These are phyloP conservation scores for Elsinoe arachidis DNA, from an alignment of 2,329 filamentous ascomycete species.

Conservation along the genomic window DNA sequence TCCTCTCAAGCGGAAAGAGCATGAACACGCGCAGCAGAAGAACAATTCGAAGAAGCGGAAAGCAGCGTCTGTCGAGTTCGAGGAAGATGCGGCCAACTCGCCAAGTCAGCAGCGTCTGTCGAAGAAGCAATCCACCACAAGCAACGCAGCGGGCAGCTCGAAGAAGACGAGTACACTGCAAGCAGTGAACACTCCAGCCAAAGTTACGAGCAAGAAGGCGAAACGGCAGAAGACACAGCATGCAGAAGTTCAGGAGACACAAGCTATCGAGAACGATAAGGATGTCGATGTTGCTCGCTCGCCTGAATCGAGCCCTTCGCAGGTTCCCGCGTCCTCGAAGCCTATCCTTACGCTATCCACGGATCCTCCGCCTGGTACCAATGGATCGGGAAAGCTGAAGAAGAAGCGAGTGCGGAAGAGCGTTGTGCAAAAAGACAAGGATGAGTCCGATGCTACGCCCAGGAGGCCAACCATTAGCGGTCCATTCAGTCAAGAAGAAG, in stretches of 20 bases:
- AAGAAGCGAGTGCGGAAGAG: not conserved
- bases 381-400: not conserved
- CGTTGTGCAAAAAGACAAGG: too few relatives aligned
- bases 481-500: constrained; percentile 13
- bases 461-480: not conserved
- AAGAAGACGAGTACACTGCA: not conserved
- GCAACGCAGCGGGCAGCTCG: not conserved
- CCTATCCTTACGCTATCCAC: not conserved
- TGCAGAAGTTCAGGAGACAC: not conserved
- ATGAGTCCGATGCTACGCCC: not conserved
- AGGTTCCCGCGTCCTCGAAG: not conserved
- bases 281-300: not conserved
- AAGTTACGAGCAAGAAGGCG: constrained; percentile 13
- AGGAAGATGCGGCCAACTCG: not conserved
- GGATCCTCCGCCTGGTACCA: not conserved
- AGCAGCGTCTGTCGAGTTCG: not conserved
- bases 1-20: not conserved
- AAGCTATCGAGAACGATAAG: not conserved
- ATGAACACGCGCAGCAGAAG: not conserved
- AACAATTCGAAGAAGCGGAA: not conserved
- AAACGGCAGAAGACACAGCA: not conserved
- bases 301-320: not conserved
- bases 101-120: not conserved
- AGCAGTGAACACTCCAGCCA: constrained; percentile 7
- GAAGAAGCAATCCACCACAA: not conserved